Evolutionary conservation across 148 eudicot species (phyloP).

Genomic region (Vaccinium corymbosum): DNA sequence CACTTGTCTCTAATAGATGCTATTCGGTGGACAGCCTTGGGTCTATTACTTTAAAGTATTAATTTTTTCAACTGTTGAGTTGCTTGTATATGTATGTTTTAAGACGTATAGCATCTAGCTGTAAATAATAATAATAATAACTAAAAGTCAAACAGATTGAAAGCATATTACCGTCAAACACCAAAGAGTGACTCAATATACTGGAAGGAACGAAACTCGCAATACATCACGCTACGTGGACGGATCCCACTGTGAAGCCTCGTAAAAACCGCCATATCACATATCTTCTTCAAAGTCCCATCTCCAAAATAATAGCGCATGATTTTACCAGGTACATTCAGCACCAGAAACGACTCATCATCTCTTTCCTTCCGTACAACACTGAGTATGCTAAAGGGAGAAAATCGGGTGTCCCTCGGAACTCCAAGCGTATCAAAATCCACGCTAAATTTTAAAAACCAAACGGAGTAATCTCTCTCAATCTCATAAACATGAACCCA

Average conservation of each 20-base stretch:
- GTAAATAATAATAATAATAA: no score
- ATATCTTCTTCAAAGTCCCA: conserved; percentile 10
- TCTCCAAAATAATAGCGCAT: neutral
- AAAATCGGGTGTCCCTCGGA: neutral
- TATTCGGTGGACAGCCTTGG: no score
- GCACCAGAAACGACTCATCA: conserved; percentile 9
- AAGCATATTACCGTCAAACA: neutral
- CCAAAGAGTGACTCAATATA: neutral
- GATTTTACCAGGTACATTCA: neutral
- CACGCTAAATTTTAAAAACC: conserved; percentile 26
- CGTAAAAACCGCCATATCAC: neutral
- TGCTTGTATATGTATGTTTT: no score
- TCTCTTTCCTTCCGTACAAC: conserved; percentile 11
- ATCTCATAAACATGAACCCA: conserved; percentile 21
- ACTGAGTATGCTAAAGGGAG: neutral
- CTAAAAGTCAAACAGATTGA: no score
- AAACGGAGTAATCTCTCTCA: conserved; percentile 26
- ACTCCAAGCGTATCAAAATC: conserved; percentile 8
- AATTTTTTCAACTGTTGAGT: no score
- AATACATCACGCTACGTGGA: neutral
- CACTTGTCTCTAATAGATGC: no score
- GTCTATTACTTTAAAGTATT: no score
- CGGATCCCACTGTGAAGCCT: no score
- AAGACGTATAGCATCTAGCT: no score
- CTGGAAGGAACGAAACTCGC: neutral